Evolutionary conservation across 345 rosid genomes (phyloP).

Genomic region (Brassica cretica): DNA sequence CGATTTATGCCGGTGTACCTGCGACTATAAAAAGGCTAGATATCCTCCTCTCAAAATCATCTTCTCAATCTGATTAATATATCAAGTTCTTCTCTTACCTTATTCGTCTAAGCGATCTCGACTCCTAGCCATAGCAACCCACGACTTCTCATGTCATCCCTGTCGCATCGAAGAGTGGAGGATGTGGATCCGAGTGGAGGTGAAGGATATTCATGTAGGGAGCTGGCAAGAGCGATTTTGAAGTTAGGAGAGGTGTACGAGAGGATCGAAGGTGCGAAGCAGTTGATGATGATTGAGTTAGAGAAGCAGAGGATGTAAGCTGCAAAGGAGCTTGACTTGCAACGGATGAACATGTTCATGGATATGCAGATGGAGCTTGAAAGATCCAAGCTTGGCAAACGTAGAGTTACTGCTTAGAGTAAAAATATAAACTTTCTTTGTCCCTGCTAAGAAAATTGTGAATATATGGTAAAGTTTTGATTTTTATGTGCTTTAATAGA

Average conservation of each 20-base stretch:
- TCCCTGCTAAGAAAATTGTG: background rate
- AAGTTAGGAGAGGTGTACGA: slow-evolving; percentile 67
- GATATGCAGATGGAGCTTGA: slow-evolving; percentile 68
- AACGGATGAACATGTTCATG: slow-evolving; percentile 67
- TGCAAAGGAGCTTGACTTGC: slow-evolving; percentile 66
- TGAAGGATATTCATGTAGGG: slow-evolving; percentile 46
- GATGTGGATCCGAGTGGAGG: slow-evolving; percentile 45
- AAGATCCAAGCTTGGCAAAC: slow-evolving; percentile 50
- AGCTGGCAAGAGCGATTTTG: slow-evolving; percentile 61
- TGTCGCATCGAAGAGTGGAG: slow-evolving; percentile 33
- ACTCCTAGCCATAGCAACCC: background rate
- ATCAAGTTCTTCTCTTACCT: background rate
- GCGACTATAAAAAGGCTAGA: background rate
- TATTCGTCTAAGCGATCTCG: background rate
- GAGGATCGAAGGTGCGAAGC: slow-evolving; percentile 63
- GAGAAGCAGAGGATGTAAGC: slow-evolving; percentile 77
- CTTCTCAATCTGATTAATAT: background rate
- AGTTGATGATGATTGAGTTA: slow-evolving; percentile 66
- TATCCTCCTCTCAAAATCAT: background rate
- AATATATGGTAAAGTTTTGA: slow-evolving; percentile 9
- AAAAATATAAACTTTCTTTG: background rate
- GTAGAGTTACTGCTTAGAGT: slow-evolving; percentile 31
- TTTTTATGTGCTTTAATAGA: background rate
- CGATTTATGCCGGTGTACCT: background rate
- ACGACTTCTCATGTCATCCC: background rate